Evolutionary conservation across 768 basidiomycete species (phyloP).

Genomic region (Termitomyces sp.): DNA sequence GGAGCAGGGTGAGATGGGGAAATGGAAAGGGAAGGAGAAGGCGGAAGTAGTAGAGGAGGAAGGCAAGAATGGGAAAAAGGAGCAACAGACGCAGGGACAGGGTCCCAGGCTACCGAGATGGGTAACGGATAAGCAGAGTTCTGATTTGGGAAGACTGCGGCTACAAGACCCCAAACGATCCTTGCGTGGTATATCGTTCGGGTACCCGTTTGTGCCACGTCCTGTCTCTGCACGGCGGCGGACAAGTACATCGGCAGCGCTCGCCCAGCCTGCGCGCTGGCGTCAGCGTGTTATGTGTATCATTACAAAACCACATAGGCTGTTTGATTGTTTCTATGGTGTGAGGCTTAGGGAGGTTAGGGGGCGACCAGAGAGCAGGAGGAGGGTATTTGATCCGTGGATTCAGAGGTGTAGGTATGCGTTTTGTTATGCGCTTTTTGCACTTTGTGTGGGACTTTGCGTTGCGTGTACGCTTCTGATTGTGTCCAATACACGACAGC

Average conservation of each 20-base stretch:
- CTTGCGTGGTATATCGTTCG: slow-evolving; percentile 41
- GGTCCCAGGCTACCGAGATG: slow-evolving; percentile 32
- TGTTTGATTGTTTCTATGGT: slow-evolving; percentile 39
- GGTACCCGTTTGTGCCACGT: slow-evolving; percentile 58
- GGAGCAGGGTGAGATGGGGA: slow-evolving; percentile 1
- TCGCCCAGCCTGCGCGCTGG: slow-evolving; percentile 14
- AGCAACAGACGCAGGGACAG: slow-evolving; percentile 4
- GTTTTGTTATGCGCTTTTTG: slow-evolving; percentile 45
- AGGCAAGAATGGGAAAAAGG: slow-evolving; percentile 7
- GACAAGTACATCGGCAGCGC: background rate
- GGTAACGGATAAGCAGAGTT: slow-evolving; percentile 38
- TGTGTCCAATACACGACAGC: slow-evolving; percentile 32
- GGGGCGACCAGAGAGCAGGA: slow-evolving; percentile 36
- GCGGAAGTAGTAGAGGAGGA: background rate
- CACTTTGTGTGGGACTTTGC: slow-evolving; percentile 34
- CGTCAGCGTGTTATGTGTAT: slow-evolving; percentile 18
- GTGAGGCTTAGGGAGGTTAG: slow-evolving; percentile 36
- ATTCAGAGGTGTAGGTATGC: slow-evolving; percentile 52
- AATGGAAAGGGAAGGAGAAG: background rate
- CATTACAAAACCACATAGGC: slow-evolving; percentile 37
- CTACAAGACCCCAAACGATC: slow-evolving; percentile 39
- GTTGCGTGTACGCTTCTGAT: slow-evolving; percentile 35
- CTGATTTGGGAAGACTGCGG: slow-evolving; percentile 35
- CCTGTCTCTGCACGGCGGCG: slow-evolving; percentile 29
- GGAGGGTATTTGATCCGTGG: slow-evolving; percentile 53